phyloP scores from a whole-genome alignment of 140 eudicot species.

The Eryngium alpinum region DNA sequence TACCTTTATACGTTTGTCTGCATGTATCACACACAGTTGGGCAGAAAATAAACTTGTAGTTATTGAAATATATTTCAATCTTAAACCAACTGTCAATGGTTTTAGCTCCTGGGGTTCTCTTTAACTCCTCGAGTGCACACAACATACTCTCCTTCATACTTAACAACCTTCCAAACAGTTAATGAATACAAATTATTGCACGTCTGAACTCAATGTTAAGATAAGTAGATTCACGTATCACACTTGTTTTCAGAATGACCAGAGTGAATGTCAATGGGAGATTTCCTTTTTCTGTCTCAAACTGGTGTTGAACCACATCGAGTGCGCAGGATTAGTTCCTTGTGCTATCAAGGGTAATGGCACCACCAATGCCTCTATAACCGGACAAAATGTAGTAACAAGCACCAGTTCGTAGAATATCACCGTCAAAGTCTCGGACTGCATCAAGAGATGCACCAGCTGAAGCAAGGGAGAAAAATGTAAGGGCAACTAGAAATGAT shows the following conservation, averaged over 20 bases:
- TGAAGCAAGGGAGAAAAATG: neutral
- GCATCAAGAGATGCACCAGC: neutral
- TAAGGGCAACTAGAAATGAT: neutral
- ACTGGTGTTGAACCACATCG: slow-evolving; percentile 43
- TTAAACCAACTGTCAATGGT: too few species aligned
- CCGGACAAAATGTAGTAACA: slow-evolving; percentile 48
- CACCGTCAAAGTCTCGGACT: neutral
- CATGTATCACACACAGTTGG: too few species aligned
- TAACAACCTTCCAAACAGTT: too few species aligned
- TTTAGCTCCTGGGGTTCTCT: too few species aligned
- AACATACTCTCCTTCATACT: too few species aligned
- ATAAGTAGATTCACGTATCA: too few species aligned
- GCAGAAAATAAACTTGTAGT: too few species aligned
- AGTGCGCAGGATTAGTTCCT: slow-evolving; percentile 43
- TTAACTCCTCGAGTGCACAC: too few species aligned
- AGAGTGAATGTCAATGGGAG: slow-evolving; percentile 33
- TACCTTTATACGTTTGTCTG: too few species aligned
- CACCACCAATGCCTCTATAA: slow-evolving; percentile 45
- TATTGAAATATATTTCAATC: too few species aligned
- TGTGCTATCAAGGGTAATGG: slow-evolving; percentile 27
- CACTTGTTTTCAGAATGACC: neutral
- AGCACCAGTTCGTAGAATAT: slow-evolving; percentile 25
- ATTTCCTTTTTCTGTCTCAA: slow-evolving; percentile 15
- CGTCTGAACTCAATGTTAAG: too few species aligned
- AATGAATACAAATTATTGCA: too few species aligned